Percentiles rank a stretch among this genome's conserved stretches.
phyloP scores from a whole-genome alignment of 148 eudicot genomes.

The Rhododendron molle region DNA sequence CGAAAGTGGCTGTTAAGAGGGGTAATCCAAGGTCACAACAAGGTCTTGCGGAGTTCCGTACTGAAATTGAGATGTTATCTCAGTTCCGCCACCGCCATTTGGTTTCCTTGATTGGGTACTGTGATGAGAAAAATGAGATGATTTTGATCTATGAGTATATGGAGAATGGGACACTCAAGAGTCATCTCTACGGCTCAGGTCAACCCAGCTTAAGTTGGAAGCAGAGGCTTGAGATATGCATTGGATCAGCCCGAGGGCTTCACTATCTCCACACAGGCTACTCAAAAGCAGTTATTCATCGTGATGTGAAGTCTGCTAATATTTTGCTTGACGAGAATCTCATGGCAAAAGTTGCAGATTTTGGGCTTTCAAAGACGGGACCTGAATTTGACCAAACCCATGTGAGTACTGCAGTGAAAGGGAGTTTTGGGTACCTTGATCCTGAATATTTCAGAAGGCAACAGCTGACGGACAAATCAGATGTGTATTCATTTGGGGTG shows the following conservation, averaged over 20 bases:
- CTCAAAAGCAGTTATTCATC: constrained; percentile 83
- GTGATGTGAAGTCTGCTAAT: constrained; percentile 95
- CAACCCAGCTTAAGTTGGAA: constrained; percentile 78
- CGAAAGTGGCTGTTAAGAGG: constrained; percentile 82
- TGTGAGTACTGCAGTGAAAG: constrained; percentile 94
- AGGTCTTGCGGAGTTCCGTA: constrained; percentile 80
- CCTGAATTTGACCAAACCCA: constrained; percentile 94
- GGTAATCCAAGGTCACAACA: constrained; percentile 94
- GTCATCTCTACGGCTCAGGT: constrained; percentile 74
- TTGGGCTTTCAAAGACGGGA: constrained; percentile 86
- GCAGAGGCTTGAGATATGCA: constrained; percentile 89
- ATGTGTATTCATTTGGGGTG: constrained; percentile 91
- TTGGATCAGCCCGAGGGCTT: constrained; percentile 88
- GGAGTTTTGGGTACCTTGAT: constrained; percentile 93
- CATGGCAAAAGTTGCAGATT: constrained; percentile 93
- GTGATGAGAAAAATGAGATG: constrained; percentile 90
- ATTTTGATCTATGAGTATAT: constrained; percentile 89
- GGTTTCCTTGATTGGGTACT: constrained; percentile 88
- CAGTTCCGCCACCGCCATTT: constrained; percentile 87
- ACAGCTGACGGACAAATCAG: constrained; percentile 90
- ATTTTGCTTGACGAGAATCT: constrained; percentile 76
- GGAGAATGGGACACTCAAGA: constrained; percentile 88
- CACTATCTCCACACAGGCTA: constrained; percentile 94
- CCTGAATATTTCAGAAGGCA: constrained; percentile 93
- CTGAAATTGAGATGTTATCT: constrained; percentile 90